Conservation (phyloP, 2,329 filamentous ascomycete species). For the Remersonia thermophila region DNA sequence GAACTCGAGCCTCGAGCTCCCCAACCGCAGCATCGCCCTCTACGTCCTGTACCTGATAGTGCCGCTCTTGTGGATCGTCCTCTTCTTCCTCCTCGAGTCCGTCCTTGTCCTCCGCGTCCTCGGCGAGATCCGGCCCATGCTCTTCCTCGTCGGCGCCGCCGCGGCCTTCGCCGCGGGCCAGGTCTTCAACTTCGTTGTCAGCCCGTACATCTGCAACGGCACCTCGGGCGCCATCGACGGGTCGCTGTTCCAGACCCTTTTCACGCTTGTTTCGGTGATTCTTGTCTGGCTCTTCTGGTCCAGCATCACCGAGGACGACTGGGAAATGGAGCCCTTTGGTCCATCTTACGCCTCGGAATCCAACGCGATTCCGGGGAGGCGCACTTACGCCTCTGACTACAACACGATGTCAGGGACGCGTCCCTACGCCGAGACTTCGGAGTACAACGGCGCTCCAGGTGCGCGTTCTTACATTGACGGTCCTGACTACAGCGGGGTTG, state of each 20-base stretch:
- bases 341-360: constrained; percentile 18
- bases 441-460: no score
- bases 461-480: no score
- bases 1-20: constrained; percentile 42
- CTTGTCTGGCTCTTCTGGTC: constrained; percentile 95
- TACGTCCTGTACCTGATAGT: constrained; percentile 90
- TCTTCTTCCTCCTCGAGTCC: constrained; percentile 74
- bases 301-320: constrained; percentile 97
- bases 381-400: no score
- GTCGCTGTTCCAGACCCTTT: constrained; percentile 81
- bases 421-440: no score
- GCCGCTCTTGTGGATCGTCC: constrained; percentile 77
- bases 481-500: no score
- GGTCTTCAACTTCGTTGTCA: constrained; percentile 92
- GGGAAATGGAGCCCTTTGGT: constrained; percentile 48
- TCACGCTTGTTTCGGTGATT: constrained; percentile 74
- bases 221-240: constrained; percentile 82
- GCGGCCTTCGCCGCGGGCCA: constrained; percentile 85
- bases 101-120: constrained; percentile 76
- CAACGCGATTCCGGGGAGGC: no score
- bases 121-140: constrained; percentile 84
- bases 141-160: constrained; percentile 63
- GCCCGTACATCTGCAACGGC: constrained; percentile 77
- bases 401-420: no score
- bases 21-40: constrained; percentile 68